These are phyloP conservation scores for Ustilago trichophora DNA, from an alignment of 1,284 basidiomycete genomes.

Conservation along the genomic window DNA sequence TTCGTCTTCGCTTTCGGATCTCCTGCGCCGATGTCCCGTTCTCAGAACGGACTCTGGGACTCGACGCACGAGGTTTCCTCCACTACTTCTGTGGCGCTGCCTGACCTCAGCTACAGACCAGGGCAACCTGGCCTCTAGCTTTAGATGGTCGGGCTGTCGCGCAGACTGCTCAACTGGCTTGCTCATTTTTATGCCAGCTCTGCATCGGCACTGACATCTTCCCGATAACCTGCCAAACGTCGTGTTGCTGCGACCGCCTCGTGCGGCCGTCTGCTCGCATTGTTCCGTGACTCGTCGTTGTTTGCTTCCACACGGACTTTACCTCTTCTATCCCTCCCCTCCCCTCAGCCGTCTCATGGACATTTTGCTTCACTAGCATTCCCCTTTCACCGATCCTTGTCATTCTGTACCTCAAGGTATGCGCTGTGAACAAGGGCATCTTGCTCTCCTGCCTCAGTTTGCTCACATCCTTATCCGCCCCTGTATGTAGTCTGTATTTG, in stretches of 20 bases:
- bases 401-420: no score
- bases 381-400: background rate
- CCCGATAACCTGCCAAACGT: conserved; percentile 1
- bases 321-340: background rate
- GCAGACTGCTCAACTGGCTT: conserved; percentile 2
- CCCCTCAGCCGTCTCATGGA: background rate
- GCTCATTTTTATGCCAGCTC: background rate
- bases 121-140: background rate
- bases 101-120: conserved; percentile 15
- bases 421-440: no score
- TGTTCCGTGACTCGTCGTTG: background rate
- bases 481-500: no score
- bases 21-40: background rate
- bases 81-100: conserved; percentile 3
- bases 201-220: background rate
- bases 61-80: background rate
- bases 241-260: background rate
- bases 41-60: background rate
- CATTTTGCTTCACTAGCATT: background rate
- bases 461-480: no score
- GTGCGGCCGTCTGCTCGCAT: background rate
- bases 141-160: conserved; percentile 11
- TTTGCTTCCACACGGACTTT: background rate
- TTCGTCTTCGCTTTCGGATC: conserved; percentile 12
- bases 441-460: no score